Evolutionary conservation across 768 basidiomycete species (phyloP), one percentile per base, ranked within the genome.

Genomic region (Leccinum olivaceopallidum): DNA sequence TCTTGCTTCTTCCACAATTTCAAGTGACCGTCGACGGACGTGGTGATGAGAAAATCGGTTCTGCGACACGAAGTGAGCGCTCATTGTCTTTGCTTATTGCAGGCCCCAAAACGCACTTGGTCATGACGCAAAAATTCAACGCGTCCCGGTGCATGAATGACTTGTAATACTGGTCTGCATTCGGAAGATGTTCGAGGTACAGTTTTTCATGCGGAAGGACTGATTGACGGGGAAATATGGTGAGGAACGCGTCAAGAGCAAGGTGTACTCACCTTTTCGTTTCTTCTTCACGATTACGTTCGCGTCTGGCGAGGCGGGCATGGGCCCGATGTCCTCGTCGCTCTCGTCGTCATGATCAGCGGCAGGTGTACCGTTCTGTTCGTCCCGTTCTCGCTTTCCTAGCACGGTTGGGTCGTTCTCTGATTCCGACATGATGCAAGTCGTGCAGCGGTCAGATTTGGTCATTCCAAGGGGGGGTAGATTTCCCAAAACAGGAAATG

Each of bases 1-100:
- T 95, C 91, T 77, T 97, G 95, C 75, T 99, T 99, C 80, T 97
- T 98, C 97, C 97, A 99, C n/a, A 99, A 76, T 73, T 99, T 99
- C 63, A 98, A 75, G 74, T 95, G 90, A 2, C 97, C 97, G 71
- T 98, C 97, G 10, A 94, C 75, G 3, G 96, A 98, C 1, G 96
- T 95, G 7, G 97, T 99, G 53, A 99, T 82, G 48, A 98, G 70
- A 69, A 98, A 99, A 59, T 94, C 88, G 13, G 94, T 96, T 73
- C 96, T 97, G 66, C 4, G 12, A 34, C 3, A 28, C 48, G n/a
- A 5, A 34, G 14, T 75, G 32, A 71, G 64, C 42, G 5, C 22
- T 3, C 18, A 0, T 47, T 20, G 44, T 20, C 20, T 10, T 13
- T 5, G 14, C 14, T 34, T 16, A 22, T 34, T 36, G 22, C 3